Base-by-base conservation (phyloP, 2,329 filamentous ascomycete species). In the Alternaria tenuissima region DNA sequence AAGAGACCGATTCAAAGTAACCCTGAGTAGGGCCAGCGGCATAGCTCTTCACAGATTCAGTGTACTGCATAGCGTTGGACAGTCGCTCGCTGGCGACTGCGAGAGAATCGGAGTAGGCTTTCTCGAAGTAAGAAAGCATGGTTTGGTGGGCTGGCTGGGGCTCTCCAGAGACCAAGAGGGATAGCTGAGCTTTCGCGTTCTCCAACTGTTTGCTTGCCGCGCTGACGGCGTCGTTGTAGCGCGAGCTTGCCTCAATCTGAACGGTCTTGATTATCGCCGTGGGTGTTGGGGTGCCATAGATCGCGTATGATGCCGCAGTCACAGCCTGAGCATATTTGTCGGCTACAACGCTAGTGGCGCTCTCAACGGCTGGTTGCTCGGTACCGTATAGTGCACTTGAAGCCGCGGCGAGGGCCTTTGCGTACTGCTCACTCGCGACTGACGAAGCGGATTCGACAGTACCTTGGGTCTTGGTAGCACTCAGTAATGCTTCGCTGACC, bases 91-190 rank as follows among this genome's bases (percentile, higher is more conserved):
- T 89, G 12, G 90, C 91, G 5, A 85, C 85, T 1, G 83, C 83
- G 16, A 91, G 73, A 2, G 90, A 89, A 32, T 85, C 85, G 34
- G 89, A 89, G 72, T 92, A 93, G 1, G 86, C 89, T 6, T 83
- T 85, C 8, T 89, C 88, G 9, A 91, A 86, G 0, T 90, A 91
- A 8, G 89, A 85, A 12, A 91, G 81, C 74, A 93, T 85, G 62
- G 91, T 83, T 67, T 91, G 83, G 62, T 93, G 88, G 4, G 87
- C 84, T 7, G 91, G 90, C 70, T 90, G 86, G 1, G 89, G 87
- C 24, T 88, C 88, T 32, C 90, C 90, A 28, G 86, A 88, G 39
- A 92, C 84, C 69, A 91, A 86, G 4, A 83, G 85, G 1, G 89
- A 92, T 2, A 91, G 82, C 26, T 87, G 83, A 1, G 89, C 89